Evolutionary conservation across 2,329 filamentous ascomycete genomes (phyloP).

Genomic region (Aspergillus viridinutans): DNA sequence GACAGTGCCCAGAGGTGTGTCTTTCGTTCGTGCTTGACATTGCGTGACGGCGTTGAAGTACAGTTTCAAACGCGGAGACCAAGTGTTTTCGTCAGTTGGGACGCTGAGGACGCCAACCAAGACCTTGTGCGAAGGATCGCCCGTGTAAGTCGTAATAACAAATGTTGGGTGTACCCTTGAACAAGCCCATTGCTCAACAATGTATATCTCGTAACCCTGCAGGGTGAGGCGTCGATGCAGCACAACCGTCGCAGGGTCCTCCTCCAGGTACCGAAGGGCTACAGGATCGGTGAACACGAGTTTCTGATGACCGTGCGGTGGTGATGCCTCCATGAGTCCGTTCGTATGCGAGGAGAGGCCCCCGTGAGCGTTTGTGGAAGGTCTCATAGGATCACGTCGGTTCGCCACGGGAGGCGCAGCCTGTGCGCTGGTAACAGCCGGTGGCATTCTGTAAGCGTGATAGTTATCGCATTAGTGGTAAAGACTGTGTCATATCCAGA

Average conservation of each 20-base stretch:
- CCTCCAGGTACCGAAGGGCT: constrained; percentile 73
- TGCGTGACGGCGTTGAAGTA: constrained; percentile 85
- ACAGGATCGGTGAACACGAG: constrained; percentile 64
- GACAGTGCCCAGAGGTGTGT: constrained; percentile 75
- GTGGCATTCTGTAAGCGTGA: constrained; percentile 12
- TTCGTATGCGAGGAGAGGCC: constrained; percentile 16
- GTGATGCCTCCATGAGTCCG: constrained; percentile 10
- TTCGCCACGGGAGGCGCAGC: constrained; percentile 18
- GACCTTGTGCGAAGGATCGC: constrained; percentile 74
- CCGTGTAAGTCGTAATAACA: constrained; percentile 88
- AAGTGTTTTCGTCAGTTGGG: constrained; percentile 71
- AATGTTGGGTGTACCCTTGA: constrained; percentile 86
- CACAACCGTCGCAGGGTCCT: constrained; percentile 71
- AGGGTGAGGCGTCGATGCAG: constrained; percentile 68
- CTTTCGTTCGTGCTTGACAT: constrained; percentile 77
- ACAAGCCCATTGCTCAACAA: constrained; percentile 97
- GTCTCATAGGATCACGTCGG: constrained; percentile 25
- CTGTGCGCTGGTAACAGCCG: constrained; percentile 16
- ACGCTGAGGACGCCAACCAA: constrained; percentile 75
- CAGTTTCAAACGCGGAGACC: constrained; percentile 72
- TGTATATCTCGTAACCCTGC: constrained; percentile 82
- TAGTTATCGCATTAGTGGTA: constrained; percentile 7
- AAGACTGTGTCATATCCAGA: constrained; percentile 6
- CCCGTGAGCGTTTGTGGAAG: constrained; percentile 18
- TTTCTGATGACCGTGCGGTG: constrained; percentile 46